Conservation (phyloP, 2,329 filamentous ascomycete species). For the Akanthomyces dipterigenus region DNA sequence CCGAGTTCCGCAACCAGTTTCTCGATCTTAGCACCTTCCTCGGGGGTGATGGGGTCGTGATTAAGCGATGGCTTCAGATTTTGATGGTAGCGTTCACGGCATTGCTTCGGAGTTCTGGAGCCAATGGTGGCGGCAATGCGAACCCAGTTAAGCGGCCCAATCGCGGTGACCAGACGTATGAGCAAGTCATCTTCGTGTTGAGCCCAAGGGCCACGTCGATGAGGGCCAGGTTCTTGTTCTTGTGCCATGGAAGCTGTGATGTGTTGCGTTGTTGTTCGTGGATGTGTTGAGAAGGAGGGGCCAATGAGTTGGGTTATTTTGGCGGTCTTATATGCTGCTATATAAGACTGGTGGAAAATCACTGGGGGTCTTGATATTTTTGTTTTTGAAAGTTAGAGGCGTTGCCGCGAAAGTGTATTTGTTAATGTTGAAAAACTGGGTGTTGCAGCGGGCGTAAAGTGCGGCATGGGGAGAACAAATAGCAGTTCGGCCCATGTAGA, state of each 20-base stretch:
- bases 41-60: constrained; percentile 65
- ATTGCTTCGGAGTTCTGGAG: constrained; percentile 85
- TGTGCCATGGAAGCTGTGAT: constrained; percentile 7
- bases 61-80: constrained; percentile 76
- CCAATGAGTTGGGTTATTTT: neutral
- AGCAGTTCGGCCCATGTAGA: constrained; percentile 15
- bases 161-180: constrained; percentile 60
- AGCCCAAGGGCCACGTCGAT: constrained; percentile 68
- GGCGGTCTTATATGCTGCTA: neutral
- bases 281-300: constrained; percentile 21
- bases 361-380: too few relatives aligned
- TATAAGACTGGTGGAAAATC: neutral
- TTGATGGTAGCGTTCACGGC: constrained; percentile 88
- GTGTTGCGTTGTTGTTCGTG: constrained; percentile 15
- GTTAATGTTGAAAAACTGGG: neutral
- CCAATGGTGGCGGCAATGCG: constrained; percentile 70
- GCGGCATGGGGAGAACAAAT: constrained; percentile 12
- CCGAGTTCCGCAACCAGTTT: constrained; percentile 69
- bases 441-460: neutral
- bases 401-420: neutral
- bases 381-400: neutral
- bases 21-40: constrained; percentile 69
- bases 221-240: constrained; percentile 17
- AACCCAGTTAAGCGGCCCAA: constrained; percentile 85
- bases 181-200: constrained; percentile 67